Evolutionary conservation across 2,329 filamentous ascomycete genomes (phyloP).

Genomic region (Fusarium piperis): DNA sequence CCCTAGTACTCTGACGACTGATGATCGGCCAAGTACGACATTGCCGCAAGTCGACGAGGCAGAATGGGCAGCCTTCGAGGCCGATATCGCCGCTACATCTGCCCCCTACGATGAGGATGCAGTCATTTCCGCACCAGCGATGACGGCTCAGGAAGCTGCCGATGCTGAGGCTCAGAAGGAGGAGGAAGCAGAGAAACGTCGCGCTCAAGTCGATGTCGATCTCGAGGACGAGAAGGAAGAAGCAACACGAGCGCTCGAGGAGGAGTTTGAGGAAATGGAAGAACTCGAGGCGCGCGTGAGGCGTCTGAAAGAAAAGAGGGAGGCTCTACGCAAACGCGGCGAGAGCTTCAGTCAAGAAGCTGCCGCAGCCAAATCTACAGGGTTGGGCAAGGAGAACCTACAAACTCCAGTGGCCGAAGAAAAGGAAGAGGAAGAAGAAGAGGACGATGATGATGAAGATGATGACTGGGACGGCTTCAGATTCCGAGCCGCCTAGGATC

Average conservation of each 20-base stretch:
- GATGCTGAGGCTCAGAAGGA: slow-evolving; percentile 61
- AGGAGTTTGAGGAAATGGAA: slow-evolving; percentile 86
- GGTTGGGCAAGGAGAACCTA: slow-evolving; percentile 43
- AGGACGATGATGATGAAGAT: slow-evolving; percentile 59
- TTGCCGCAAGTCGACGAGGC: slow-evolving; percentile 68
- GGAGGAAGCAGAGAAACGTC: slow-evolving; percentile 61
- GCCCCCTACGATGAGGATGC: slow-evolving; percentile 56
- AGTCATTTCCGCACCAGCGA: slow-evolving; percentile 74
- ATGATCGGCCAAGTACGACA: slow-evolving; percentile 26
- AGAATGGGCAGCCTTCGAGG: slow-evolving; percentile 89
- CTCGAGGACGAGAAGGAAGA: slow-evolving; percentile 78
- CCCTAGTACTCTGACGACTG: slow-evolving; percentile 32
- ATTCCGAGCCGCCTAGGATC: slow-evolving; percentile 48
- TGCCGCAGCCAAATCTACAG: slow-evolving; percentile 32
- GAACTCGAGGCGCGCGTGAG: slow-evolving; percentile 77
- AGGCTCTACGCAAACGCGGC: slow-evolving; percentile 65
- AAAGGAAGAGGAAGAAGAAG: slow-evolving; percentile 59
- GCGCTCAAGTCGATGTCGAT: slow-evolving; percentile 64
- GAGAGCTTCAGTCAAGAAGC: slow-evolving; percentile 43
- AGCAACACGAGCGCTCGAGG: slow-evolving; percentile 75
- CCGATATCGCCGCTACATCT: slow-evolving; percentile 71
- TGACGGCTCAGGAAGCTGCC: slow-evolving; percentile 71
- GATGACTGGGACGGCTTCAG: slow-evolving; percentile 69
- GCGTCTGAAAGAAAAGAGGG: slow-evolving; percentile 74
- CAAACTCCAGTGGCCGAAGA: slow-evolving; percentile 47